Conservation (phyloP, 345 rosid species). For the Ceriops tagal region DNA sequence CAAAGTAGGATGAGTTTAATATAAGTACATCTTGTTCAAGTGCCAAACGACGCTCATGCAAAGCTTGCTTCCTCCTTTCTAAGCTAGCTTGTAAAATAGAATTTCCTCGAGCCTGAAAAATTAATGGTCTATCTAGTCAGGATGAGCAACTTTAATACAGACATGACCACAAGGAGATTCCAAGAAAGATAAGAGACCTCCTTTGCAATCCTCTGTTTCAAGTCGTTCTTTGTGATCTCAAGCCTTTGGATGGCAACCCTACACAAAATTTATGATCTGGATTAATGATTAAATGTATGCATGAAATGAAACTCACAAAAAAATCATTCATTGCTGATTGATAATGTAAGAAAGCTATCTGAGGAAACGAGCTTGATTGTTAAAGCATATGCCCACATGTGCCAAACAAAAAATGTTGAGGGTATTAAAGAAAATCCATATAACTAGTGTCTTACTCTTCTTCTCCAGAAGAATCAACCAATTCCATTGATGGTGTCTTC, state of each 20-base stretch:
- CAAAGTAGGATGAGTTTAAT: constrained; percentile 20
- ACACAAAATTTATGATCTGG: constrained; percentile 18
- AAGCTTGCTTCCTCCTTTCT: constrained; percentile 97
- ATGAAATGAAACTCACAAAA: not conserved
- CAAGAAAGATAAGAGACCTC: constrained; percentile 53
- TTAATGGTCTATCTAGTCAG: constrained; percentile 21
- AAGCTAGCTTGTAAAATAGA: constrained; percentile 96
- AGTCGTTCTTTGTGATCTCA: constrained; percentile 87
- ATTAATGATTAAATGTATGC: not conserved
- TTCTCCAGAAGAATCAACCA: constrained; percentile 93
- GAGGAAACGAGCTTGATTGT: not conserved
- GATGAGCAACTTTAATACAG: constrained; percentile 16
- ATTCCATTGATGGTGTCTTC: constrained; percentile 82
- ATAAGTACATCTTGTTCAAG: constrained; percentile 93
- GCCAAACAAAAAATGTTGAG: constrained; percentile 8
- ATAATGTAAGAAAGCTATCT: not conserved
- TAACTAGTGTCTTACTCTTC: constrained; percentile 74
- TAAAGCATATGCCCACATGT: not conserved
- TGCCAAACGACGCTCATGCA: constrained; percentile 93
- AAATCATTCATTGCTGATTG: not conserved
- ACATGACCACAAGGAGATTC: constrained; percentile 1
- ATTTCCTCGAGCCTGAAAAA: constrained; percentile 82
- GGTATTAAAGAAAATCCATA: constrained; percentile 10
- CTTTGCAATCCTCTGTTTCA: constrained; percentile 87
- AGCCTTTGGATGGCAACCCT: constrained; percentile 96